Percentiles rank a stretch among this genome's conserved stretches.
Conservation (phyloP, 139 green algal species). For the Chlorella sp. region DNA sequence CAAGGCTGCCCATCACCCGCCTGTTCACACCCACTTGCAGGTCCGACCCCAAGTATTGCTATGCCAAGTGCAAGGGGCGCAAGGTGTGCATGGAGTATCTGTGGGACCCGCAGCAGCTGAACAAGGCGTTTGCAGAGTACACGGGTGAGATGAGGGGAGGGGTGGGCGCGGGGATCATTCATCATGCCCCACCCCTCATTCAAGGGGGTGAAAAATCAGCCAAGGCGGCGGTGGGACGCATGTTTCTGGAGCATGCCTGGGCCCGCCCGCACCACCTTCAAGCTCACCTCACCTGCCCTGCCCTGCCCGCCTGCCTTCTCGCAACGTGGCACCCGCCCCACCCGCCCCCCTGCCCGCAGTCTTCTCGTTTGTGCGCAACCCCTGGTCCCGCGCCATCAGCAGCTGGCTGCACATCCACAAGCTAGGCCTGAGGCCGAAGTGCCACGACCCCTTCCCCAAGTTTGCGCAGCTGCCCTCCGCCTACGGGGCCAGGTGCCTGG, state of each 20-base stretch:
- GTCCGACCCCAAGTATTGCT: neutral
- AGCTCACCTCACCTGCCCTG: too few relatives aligned
- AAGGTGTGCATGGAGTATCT: conserved; percentile 23
- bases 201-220: too few relatives aligned
- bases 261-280: too few relatives aligned
- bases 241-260: too few relatives aligned
- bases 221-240: too few relatives aligned
- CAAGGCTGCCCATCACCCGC: too few relatives aligned
- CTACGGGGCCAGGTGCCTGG: conserved; percentile 8
- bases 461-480: neutral
- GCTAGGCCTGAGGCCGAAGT: neutral
- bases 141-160: neutral
- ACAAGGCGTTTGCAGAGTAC: neutral
- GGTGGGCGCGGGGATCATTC: too few relatives aligned
- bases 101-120: conserved; percentile 1
- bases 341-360: neutral
- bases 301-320: neutral
- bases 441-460: neutral
- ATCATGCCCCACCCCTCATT: too few relatives aligned
- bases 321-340: neutral
- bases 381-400: conserved; percentile 18
- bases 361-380: conserved; percentile 38
- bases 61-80: conserved; percentile 21
- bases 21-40: too few relatives aligned
- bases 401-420: conserved; percentile 31